phyloP scores from a whole-genome alignment of 306 rosid species.

The Rosa lucieae region DNA sequence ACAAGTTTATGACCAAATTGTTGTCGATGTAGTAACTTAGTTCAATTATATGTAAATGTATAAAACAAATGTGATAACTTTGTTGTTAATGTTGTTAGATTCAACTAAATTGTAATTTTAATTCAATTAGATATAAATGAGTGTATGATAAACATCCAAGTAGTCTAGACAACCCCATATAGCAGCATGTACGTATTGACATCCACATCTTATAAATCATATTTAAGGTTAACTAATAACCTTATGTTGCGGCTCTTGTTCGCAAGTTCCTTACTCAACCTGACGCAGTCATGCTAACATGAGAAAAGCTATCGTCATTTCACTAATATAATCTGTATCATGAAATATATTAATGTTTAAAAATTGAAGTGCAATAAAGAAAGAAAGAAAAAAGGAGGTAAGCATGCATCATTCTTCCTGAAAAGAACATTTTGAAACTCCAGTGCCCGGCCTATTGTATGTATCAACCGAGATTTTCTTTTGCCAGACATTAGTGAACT shows the following conservation, averaged over 20 bases:
- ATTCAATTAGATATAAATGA: too few relatives aligned
- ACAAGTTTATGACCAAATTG: too few relatives aligned
- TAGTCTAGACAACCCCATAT: background rate
- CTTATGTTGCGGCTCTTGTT: conserved; percentile 31
- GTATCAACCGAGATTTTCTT: background rate
- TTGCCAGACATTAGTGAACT: background rate
- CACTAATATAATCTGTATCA: background rate
- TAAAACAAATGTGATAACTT: too few relatives aligned
- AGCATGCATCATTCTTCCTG: background rate
- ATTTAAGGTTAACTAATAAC: conserved; percentile 13
- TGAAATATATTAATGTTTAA: background rate
- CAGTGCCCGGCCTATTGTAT: too few relatives aligned
- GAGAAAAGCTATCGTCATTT: background rate
- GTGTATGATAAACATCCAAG: too few relatives aligned
- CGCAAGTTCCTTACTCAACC: conserved; percentile 37
- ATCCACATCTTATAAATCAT: background rate
- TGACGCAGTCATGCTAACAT: conserved; percentile 19
- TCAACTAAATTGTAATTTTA: too few relatives aligned
- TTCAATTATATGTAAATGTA: too few relatives aligned
- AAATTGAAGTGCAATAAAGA: background rate
- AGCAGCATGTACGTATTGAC: background rate
- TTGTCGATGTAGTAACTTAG: too few relatives aligned
- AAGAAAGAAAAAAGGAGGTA: too few relatives aligned
- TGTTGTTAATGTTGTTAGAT: too few relatives aligned
- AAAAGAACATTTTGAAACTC: background rate